Conservation (phyloP, 176 grass and related monocot species). For the Aegilops umbellulata region DNA sequence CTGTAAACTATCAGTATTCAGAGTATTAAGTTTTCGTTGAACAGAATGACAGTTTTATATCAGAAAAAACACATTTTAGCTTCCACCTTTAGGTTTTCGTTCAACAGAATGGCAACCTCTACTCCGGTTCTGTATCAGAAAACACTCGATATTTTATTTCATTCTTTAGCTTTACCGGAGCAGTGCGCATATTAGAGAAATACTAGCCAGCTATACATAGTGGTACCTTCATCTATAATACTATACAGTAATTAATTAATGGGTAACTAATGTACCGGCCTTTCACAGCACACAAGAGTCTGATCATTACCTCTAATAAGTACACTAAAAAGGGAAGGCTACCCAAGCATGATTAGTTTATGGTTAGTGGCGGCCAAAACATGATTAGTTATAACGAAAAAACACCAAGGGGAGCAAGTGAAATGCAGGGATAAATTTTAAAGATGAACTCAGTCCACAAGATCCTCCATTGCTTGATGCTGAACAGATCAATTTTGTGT, state of each 20-base stretch:
- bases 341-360: slow-evolving; percentile 46
- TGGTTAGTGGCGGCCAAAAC: slow-evolving; percentile 41
- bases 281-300: slow-evolving; percentile 41
- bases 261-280: slow-evolving; percentile 2
- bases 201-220: not conserved
- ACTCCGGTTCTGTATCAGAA: not conserved
- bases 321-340: slow-evolving; percentile 25
- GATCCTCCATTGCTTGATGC: slow-evolving; percentile 24
- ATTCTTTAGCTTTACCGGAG: not conserved
- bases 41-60: not conserved
- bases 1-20: not conserved
- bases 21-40: not conserved
- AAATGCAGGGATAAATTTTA: slow-evolving; percentile 40
- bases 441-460: slow-evolving; percentile 30
- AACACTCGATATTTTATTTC: not conserved
- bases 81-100: not conserved
- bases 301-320: slow-evolving; percentile 20
- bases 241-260: not conserved
- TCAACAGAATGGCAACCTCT: not conserved
- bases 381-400: slow-evolving; percentile 58
- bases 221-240: slow-evolving; percentile 6
- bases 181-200: not conserved
- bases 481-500: not conserved
- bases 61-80: not conserved
- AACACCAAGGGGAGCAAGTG: slow-evolving; percentile 35